These are phyloP conservation scores for Monilinia laxa DNA, from an alignment of 2,329 filamentous ascomycete species.

Conservation along the genomic window DNA sequence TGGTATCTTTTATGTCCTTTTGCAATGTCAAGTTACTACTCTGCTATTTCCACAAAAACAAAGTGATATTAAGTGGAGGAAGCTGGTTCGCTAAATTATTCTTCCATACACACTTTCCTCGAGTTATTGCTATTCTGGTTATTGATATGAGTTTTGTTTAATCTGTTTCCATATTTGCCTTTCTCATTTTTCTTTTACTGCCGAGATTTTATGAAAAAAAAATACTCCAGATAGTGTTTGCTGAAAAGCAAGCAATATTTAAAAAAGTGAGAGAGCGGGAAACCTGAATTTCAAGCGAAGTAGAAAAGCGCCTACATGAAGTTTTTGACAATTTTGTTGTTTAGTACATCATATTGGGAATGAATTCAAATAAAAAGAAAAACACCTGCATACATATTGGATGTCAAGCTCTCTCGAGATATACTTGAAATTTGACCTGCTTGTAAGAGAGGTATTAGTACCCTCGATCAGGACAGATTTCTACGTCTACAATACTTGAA, in stretches of 20 bases:
- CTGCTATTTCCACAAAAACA: too few relatives aligned
- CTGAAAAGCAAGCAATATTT: not conserved
- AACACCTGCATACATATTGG: not conserved
- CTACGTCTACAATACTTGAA: not conserved
- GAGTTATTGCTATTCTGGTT: too few relatives aligned
- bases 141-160: too few relatives aligned
- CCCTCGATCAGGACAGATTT: not conserved
- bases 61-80: too few relatives aligned
- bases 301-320: not conserved
- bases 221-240: too few relatives aligned
- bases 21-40: too few relatives aligned
- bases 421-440: not conserved
- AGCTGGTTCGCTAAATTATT: too few relatives aligned
- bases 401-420: not conserved
- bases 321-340: not conserved
- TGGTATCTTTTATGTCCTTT: too few relatives aligned
- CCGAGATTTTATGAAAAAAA: not conserved
- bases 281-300: accelerated
- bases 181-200: not conserved
- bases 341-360: not conserved
- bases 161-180: too few relatives aligned
- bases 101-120: too few relatives aligned
- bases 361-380: not conserved
- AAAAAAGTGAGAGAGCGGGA: not conserved
- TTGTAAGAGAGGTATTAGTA: too few relatives aligned